These are phyloP conservation scores for Aphanocladium album DNA, from an alignment of 2,329 filamentous ascomycete species.

Conservation along the genomic window DNA sequence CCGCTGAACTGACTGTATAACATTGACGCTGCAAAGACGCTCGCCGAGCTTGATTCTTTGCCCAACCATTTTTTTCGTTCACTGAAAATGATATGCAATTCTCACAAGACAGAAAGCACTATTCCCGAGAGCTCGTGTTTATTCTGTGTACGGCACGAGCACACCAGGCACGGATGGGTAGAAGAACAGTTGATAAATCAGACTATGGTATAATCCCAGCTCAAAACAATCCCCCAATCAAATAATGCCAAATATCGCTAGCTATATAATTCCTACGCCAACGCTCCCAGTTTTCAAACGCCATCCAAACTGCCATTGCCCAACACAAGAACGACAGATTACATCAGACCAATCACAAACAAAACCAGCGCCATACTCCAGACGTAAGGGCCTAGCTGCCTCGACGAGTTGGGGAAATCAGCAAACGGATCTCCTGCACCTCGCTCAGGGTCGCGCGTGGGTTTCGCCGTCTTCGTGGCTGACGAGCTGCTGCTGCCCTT, in stretches of 20 bases:
- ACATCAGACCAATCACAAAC: not conserved
- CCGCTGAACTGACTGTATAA: too few relatives aligned
- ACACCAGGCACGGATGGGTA: too few relatives aligned
- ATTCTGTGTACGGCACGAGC: too few relatives aligned
- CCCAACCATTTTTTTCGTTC: too few relatives aligned
- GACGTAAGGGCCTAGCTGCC: not conserved
- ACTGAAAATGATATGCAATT: too few relatives aligned
- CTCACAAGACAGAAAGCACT: too few relatives aligned
- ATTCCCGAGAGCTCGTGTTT: too few relatives aligned
- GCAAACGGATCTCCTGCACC: slow-evolving; percentile 9
- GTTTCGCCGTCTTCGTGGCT: not conserved
- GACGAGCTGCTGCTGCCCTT: not conserved
- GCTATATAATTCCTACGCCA: not conserved
- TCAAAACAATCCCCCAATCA: not conserved
- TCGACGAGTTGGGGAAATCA: not conserved
- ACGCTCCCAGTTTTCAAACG: not conserved
- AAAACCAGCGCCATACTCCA: not conserved
- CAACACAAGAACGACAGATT: not conserved
- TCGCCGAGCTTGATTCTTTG: too few relatives aligned
- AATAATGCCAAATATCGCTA: not conserved
- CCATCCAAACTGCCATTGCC: not conserved
- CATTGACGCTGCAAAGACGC: too few relatives aligned
- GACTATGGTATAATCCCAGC: not conserved
- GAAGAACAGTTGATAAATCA: not conserved
- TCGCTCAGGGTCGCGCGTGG: not conserved